phyloP scores from a whole-genome alignment of 768 basidiomycete genomes.

The Lanmaoa rubissima region DNA sequence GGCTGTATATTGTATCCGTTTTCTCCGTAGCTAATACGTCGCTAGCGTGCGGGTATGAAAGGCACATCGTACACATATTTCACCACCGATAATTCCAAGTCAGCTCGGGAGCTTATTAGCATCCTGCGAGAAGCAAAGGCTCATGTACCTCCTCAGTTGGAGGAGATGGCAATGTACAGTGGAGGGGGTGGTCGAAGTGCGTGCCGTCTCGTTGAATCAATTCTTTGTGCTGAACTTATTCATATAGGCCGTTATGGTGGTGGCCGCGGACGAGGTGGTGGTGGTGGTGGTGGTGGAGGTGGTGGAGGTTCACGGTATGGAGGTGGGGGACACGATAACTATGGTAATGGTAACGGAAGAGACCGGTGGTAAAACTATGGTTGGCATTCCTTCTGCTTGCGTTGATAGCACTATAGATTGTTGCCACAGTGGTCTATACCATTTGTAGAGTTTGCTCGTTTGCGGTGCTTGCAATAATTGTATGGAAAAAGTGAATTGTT shows the following conservation, averaged over 20 bases:
- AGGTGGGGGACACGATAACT: slow-evolving; percentile 24
- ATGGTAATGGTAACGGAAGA: slow-evolving; percentile 23
- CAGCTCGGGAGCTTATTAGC: slow-evolving; percentile 84
- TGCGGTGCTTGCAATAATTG: neutral
- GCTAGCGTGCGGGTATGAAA: slow-evolving; percentile 84
- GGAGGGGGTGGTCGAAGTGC: slow-evolving; percentile 74
- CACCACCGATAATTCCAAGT: slow-evolving; percentile 93
- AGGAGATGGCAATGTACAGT: slow-evolving; percentile 89
- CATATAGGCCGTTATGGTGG: slow-evolving; percentile 58
- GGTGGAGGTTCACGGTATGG: slow-evolving; percentile 22
- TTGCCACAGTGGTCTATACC: slow-evolving; percentile 24
- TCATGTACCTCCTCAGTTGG: slow-evolving; percentile 80
- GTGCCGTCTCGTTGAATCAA: slow-evolving; percentile 19
- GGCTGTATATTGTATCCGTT: slow-evolving; percentile 22
- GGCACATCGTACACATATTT: slow-evolving; percentile 96
- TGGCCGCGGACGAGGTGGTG: slow-evolving; percentile 32
- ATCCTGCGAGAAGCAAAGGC: slow-evolving; percentile 90
- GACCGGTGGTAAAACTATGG: slow-evolving; percentile 23
- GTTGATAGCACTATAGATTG: slow-evolving; percentile 19
- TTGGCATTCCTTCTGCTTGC: slow-evolving; percentile 3
- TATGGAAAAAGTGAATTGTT: no score
- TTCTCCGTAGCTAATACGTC: slow-evolving; percentile 14
- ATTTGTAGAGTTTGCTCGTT: slow-evolving; percentile 18
- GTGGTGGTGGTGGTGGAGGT: slow-evolving; percentile 23
- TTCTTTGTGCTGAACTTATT: neutral